Evolutionary conservation across 164 flowering plant species (phyloP), one percentile per base, ranked within the genome.

Genomic region (Kingdonia uniflora): DNA sequence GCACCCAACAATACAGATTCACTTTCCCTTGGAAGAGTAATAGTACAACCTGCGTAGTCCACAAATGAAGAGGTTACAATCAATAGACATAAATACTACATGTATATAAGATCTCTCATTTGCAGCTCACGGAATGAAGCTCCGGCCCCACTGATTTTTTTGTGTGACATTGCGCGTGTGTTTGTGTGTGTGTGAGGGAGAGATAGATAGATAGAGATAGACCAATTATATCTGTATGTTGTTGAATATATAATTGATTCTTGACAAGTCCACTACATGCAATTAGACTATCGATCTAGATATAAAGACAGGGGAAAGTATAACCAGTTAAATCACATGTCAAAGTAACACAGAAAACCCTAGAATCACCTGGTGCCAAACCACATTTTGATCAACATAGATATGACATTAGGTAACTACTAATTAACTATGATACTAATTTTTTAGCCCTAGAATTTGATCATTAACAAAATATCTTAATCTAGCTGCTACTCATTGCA

Each of bases 251-350:
- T 61, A 91, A 50, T 0, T 72, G 58, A 56, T 91, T 91, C 71
- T 84, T 91, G 39, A 90, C 57, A 55, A 85, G 96, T 56, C 98
- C 96, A 64, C 98, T 96, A 70, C 96, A 87, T 5, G 98, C 96
- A 65, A 91, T 84, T 47, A 91, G 71, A 15, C 86, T 83, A 63
- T 85, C 77, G 69, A 91, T 79, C 97, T 90, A 80, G 38, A 61
- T 42, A 63, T 24, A n/a, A 50, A 62, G 38, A 48, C 12, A 51
- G 1, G 57, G 23, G 38, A 10, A 52, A n/a, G 7, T 17, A 33
- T n/a, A n/a, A n/a, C n/a, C n/a, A n/a, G 17, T 44, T 5, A 44
- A 44, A 14, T 29, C 4, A 29, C 35, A 29, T 29, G 8, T 29
- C 35, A 29, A n/a, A n/a, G n/a, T n/a, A n/a, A n/a, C n/a, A n/a